phyloP scores from a whole-genome alignment of 805 yeast genomes.

The Saccharomycopsis sp. region DNA sequence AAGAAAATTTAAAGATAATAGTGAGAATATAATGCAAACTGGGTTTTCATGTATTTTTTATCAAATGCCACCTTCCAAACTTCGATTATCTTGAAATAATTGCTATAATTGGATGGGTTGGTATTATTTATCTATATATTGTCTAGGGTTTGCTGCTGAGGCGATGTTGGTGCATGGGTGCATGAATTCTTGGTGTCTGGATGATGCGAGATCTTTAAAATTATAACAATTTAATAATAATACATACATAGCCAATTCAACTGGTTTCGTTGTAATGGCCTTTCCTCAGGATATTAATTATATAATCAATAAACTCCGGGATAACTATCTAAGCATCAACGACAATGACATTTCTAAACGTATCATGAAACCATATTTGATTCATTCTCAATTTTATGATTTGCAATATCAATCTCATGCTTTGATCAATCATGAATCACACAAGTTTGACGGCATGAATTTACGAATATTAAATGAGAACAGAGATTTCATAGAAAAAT shows the following conservation, averaged over 20 bases:
- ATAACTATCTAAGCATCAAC: slow-evolving; percentile 7
- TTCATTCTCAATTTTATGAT: slow-evolving; percentile 8
- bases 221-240: not conserved
- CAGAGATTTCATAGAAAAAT: slow-evolving; percentile 7
- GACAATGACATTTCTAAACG: slow-evolving; percentile 16
- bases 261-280: slow-evolving; percentile 13
- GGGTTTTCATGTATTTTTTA: too few species aligned
- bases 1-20: too few species aligned
- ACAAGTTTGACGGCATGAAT: slow-evolving; percentile 9
- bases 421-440: not conserved
- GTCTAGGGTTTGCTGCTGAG: too few species aligned
- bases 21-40: too few species aligned
- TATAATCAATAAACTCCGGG: slow-evolving; percentile 19
- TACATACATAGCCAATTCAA: not conserved
- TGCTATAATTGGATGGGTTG: too few species aligned
- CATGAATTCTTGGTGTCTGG: too few species aligned
- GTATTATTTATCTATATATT: too few species aligned
- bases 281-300: slow-evolving; percentile 19
- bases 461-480: slow-evolving; percentile 9
- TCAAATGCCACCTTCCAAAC: too few species aligned
- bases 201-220: too few species aligned
- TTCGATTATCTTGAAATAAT: too few species aligned
- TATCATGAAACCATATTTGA: slow-evolving; percentile 18
- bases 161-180: too few species aligned
- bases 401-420: not conserved